Evolutionary conservation across 352 stramenopile genomes (phyloP), one percentile per base, ranked within the genome.

Genomic region (Paralagenidium karlingii): DNA sequence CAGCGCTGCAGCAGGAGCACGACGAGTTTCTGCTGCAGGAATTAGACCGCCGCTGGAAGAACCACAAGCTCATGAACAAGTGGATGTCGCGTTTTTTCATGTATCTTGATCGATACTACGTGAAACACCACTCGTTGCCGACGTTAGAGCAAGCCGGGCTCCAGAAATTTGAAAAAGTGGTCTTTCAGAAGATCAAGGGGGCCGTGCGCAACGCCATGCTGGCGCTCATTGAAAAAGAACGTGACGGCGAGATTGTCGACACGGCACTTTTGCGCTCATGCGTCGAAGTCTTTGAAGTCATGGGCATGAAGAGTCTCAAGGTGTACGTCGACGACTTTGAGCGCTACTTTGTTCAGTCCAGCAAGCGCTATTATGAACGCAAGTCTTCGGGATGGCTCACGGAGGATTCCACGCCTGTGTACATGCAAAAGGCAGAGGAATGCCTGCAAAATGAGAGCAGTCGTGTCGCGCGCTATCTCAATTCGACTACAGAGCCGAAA

Each of bases 1-100:
- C 77, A 22, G 70, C 52, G 39, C 65, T 97, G 9, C 61, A 92
- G 49, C 65, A 93, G 50, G 68, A 89, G 38, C 77, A 90, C 42
- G 81, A 95, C 47, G 80, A 97, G 44, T 94, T 97, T 47, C 88
- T 99, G n/a, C 67, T 99, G 7, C 79, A 88, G 43, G 94, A 99
- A 60, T 68, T 99, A 19, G 89, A 97, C 33, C 82, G 90, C 46
- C 91, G 95, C 34, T 99, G 95, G 95, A 73, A 83, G 29, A 98
- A 99, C 65, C 96, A 99, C 74, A 97, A 98, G 62, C 97, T 99
- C 61, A 99, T 99, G 96, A 99, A 98, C 79, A 98, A 98, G 68
- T 99, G 96, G 96, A 96, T 99, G 75, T 73, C 87, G 38, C 96
- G 96, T 50, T 99, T 99, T 63, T 99, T 99, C 63, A 98, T 97